Percentiles rank a stretch among this genome's conserved stretches.
Evolutionary conservation across 2,329 filamentous ascomycete species (phyloP).

Genomic region (Phyllosticta citriasiana): DNA sequence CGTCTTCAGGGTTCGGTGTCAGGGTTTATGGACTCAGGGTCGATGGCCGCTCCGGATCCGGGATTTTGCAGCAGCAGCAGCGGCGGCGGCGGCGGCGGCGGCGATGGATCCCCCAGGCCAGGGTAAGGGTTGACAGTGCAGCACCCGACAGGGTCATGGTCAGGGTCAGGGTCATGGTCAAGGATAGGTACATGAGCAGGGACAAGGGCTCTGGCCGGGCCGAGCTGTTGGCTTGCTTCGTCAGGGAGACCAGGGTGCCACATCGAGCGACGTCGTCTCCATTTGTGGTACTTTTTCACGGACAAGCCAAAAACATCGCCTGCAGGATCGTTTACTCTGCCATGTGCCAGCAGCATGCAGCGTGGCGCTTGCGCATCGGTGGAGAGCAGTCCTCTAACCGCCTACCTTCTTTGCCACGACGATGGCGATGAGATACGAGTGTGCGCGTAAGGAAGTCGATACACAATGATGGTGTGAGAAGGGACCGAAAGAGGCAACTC

Average conservation of each 20-base stretch:
- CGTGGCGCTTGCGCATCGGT: neutral
- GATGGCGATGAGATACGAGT: neutral
- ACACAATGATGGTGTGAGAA: neutral
- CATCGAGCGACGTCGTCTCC: neutral
- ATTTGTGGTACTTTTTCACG: neutral
- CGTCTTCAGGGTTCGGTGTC: neutral
- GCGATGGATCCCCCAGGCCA: neutral
- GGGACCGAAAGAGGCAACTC: neutral
- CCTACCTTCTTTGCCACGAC: neutral
- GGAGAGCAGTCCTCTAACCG: neutral
- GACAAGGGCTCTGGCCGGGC: neutral
- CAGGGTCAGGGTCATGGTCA: neutral
- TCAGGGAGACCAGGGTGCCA: neutral
- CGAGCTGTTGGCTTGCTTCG: neutral
- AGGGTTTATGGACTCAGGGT: neutral
- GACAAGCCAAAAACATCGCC: neutral
- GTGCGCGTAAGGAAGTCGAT: neutral
- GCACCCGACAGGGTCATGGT: neutral
- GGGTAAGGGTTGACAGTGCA: neutral
- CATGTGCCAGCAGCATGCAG: neutral
- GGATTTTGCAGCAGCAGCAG: neutral
- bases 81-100: neutral
- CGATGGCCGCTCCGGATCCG: neutral
- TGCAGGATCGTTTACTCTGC: neutral
- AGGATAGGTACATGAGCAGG: neutral